Base-by-base conservation (phyloP, 139 green algal genomes). In the Coelastrella sp. region DNA sequence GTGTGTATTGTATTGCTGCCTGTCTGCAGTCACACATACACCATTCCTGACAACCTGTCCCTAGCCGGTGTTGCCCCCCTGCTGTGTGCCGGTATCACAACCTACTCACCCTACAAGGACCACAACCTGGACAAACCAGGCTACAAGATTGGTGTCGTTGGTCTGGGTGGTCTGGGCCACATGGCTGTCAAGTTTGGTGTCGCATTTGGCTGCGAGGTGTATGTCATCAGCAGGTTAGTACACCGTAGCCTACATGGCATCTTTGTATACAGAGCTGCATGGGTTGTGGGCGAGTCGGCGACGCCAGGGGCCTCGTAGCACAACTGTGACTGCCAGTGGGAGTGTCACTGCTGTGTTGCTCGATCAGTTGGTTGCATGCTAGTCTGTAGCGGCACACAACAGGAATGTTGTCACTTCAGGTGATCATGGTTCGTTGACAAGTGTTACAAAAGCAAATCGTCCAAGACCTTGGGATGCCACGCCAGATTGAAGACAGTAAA, bases 111-210 rank as follows among this genome's bases (percentile, higher is more conserved):
- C 4, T 88, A 97, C 77, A 93, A 92, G 76, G 81, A 95, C 92
- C 97, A 95, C n/a, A 95, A 94, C 59, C 87, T 97, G 73, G 95
- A 97, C 94, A 96, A 97, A 93, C 91, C 95, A 0, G 97, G 97
- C 84, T 93, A 94, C 90, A 93, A 93, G 77, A 64, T 83, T 83
- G 77, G 77, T 32, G 77, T 83, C 23, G 81, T 90, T 60, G 54
- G 90, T 57, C 73, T 89, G 58, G 85, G 77, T 19, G 78, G 71
- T 4, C 61, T 86, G 54, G 94, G 92, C 23, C 91, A 90, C 93
- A 95, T 94, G 90, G 96, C 94, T 3, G 95, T 98, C 20, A 97
- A 96, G 90, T 94, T 96, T 61, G 95, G 71, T 77, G 97, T 96
- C 92, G 96, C 94, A 54, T 94, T 98, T 71, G 96, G 95, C 56